phyloP scores from a whole-genome alignment of 2,329 filamentous ascomycete genomes.

The Fusarium sp. region DNA sequence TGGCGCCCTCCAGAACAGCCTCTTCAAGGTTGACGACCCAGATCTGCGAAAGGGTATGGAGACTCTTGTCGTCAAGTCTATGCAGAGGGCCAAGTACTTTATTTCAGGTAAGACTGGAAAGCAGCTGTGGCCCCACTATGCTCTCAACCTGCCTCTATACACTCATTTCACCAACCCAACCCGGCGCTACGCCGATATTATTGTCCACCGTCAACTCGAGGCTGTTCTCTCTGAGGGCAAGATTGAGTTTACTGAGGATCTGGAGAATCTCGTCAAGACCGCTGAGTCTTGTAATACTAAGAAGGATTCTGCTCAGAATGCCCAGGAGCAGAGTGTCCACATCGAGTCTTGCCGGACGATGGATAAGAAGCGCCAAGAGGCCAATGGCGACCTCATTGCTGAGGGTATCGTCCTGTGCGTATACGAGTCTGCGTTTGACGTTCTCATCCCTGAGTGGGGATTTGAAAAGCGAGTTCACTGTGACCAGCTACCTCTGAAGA shows the following conservation, averaged over 20 bases:
- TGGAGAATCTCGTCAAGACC: slow-evolving; percentile 89
- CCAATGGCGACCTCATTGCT: slow-evolving; percentile 90
- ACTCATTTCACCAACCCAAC: slow-evolving; percentile 98
- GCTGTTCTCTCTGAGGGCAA: slow-evolving; percentile 83
- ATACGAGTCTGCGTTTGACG: slow-evolving; percentile 98
- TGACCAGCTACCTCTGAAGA: slow-evolving; percentile 96
- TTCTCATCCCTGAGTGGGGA: slow-evolving; percentile 96
- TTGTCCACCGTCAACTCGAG: slow-evolving; percentile 95
- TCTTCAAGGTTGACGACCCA: slow-evolving; percentile 90
- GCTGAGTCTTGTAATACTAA: slow-evolving; percentile 98
- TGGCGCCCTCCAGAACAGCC: slow-evolving; percentile 89
- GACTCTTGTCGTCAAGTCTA: slow-evolving; percentile 91
- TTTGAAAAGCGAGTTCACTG: slow-evolving; percentile 99
- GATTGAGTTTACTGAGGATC: slow-evolving; percentile 87
- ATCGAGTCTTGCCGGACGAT: slow-evolving; percentile 97
- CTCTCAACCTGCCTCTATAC: slow-evolving; percentile 91
- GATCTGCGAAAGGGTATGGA: slow-evolving; percentile 98
- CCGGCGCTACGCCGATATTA: slow-evolving; percentile 91
- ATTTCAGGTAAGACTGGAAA: slow-evolving; percentile 82
- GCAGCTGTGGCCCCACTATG: slow-evolving; percentile 87
- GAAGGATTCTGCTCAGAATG: slow-evolving; percentile 97
- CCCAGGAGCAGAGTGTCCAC: slow-evolving; percentile 98
- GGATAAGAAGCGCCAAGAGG: slow-evolving; percentile 88
- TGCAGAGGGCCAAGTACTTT: slow-evolving; percentile 96
- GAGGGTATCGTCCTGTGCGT: slow-evolving; percentile 97